phyloP scores from a whole-genome alignment of 208 protist genomes.

The Blastocrithidia nonstop region DNA sequence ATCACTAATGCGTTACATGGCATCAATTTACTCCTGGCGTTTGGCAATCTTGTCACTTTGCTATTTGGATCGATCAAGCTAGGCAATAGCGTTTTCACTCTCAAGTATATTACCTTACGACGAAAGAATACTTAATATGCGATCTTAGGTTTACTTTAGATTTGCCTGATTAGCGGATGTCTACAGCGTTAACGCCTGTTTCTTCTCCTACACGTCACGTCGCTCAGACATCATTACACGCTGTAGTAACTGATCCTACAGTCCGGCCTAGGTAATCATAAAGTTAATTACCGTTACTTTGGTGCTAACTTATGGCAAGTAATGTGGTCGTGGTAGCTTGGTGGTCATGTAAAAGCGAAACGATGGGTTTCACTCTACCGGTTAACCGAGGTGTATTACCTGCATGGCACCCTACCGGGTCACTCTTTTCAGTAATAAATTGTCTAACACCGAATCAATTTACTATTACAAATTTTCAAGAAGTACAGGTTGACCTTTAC shows the following conservation, averaged over 20 bases:
- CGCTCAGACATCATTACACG: conserved; percentile 90
- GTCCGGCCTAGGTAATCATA: conserved; percentile 91
- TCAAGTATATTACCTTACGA: conserved; percentile 89
- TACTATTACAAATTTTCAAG: conserved; percentile 94
- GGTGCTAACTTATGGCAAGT: conserved; percentile 92
- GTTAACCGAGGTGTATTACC: conserved; percentile 92
- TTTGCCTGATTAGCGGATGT: conserved; percentile 79
- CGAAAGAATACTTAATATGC: conserved; percentile 85
- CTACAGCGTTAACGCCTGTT: conserved; percentile 87
- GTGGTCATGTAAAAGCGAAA: conserved; percentile 98
- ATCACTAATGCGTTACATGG: conserved; percentile 94
- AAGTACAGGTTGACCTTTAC: conserved; percentile 87
- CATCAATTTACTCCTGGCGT: conserved; percentile 89
- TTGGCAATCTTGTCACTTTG: conserved; percentile 91
- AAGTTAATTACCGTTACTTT: conserved; percentile 97
- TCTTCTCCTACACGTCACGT: conserved; percentile 93
- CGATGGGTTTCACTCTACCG: conserved; percentile 90
- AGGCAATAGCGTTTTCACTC: conserved; percentile 88
- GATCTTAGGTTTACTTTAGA: conserved; percentile 81
- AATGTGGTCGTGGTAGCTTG: conserved; percentile 94
- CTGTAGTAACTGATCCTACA: conserved; percentile 93
- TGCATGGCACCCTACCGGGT: conserved; percentile 78
- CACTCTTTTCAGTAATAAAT: conserved; percentile 90
- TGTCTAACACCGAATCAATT: conserved; percentile 95
- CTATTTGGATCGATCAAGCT: conserved; percentile 90